Conservation (phyloP, 2,329 filamentous ascomycete species). For the Aspergillus brasiliensis region DNA sequence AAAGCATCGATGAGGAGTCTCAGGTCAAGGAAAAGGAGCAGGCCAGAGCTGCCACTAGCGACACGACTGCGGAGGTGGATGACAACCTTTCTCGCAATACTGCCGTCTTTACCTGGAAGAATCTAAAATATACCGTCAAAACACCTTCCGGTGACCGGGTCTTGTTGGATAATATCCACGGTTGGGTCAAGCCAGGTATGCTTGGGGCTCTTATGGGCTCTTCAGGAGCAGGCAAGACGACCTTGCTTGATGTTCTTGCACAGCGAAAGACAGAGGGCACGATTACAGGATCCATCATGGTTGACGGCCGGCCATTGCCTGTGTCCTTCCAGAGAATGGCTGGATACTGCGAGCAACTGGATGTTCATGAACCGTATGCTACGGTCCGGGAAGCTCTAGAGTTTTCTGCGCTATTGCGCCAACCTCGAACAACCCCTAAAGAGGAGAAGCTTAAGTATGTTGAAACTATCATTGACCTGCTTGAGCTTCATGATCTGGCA, state of each 20-base stretch:
- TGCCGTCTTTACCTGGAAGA: constrained; percentile 71
- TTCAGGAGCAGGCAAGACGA: constrained; percentile 62
- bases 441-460: constrained; percentile 81
- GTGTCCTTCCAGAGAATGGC: constrained; percentile 3
- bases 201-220: constrained; percentile 58
- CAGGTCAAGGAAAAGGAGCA: constrained; percentile 17
- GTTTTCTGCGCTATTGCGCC: constrained; percentile 80
- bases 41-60: constrained; percentile 13
- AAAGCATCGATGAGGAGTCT: constrained; percentile 53
- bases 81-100: constrained; percentile 60
- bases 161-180: constrained; percentile 68
- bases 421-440: constrained; percentile 68
- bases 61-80: constrained; percentile 24
- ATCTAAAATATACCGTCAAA: constrained; percentile 69
- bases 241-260: constrained; percentile 58
- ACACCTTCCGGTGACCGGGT: constrained; percentile 55
- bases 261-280: constrained; percentile 61
- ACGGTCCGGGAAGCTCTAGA: constrained; percentile 62
- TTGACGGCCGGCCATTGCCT: constrained; percentile 4
- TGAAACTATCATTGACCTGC: constrained; percentile 68
- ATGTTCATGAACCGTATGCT: neutral
- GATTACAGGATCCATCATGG: constrained; percentile 52
- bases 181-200: constrained; percentile 58
- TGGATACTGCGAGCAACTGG: neutral
- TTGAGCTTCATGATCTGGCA: constrained; percentile 84